Evolutionary conservation across 176 grass and related monocot species (phyloP).

Genomic region (Hyparrhenia diplandra): DNA sequence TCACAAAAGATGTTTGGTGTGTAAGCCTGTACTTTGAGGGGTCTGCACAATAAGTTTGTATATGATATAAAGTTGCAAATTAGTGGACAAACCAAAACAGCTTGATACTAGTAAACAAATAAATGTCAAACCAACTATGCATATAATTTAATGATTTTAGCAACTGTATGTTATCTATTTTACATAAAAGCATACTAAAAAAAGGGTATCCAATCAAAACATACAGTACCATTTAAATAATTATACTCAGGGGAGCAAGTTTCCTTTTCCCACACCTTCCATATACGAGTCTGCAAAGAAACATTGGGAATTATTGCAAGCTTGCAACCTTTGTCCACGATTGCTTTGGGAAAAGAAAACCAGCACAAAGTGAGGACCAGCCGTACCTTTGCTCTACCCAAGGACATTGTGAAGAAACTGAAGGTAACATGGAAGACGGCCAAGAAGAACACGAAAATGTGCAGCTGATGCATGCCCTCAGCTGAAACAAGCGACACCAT

Average conservation of each 20-base stretch:
- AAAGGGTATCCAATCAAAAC: not conserved
- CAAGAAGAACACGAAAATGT: conserved; percentile 91
- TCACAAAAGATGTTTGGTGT: conserved; percentile 71
- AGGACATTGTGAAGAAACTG: conserved; percentile 65
- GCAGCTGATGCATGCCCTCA: conserved; percentile 68
- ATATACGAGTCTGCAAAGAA: conserved; percentile 59
- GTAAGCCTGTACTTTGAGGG: conserved; percentile 76
- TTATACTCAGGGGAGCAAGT: conserved; percentile 28
- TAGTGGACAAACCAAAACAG: not conserved
- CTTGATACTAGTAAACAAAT: not conserved
- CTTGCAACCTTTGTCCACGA: not conserved
- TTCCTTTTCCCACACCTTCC: conserved; percentile 93
- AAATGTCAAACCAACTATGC: not conserved
- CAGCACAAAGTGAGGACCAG: not conserved
- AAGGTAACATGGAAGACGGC: conserved; percentile 76
- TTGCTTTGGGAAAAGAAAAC: not conserved
- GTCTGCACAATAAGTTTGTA: conserved; percentile 38
- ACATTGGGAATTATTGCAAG: not conserved
- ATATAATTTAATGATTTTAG: not conserved
- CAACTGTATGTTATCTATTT: conserved; percentile 1
- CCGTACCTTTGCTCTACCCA: conserved; percentile 81
- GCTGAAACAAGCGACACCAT: conserved; percentile 72
- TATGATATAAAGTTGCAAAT: conserved; percentile 8
- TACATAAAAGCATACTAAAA: not conserved
- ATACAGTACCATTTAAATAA: conserved; percentile 44